Conservation (phyloP, 2,329 filamentous ascomycete species). For the Fusarium sp. region DNA sequence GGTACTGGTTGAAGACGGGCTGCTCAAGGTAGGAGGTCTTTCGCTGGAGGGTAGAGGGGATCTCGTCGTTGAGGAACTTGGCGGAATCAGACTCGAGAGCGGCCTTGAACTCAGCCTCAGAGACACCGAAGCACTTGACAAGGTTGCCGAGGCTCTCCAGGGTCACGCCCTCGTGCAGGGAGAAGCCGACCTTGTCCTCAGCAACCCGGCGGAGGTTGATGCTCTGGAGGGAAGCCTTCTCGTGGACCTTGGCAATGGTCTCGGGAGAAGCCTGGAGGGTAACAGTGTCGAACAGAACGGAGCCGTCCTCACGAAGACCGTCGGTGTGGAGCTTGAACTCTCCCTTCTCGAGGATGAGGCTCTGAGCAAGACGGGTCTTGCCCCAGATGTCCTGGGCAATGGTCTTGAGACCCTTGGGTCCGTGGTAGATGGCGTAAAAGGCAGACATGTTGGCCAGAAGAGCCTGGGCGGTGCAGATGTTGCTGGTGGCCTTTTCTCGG, state of each 20-base stretch:
- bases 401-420: slow-evolving; percentile 82
- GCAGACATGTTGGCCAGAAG: slow-evolving; percentile 95
- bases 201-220: slow-evolving; percentile 47
- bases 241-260: slow-evolving; percentile 39
- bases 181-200: slow-evolving; percentile 49
- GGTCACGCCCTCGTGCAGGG: slow-evolving; percentile 46
- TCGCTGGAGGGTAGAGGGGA: slow-evolving; percentile 75
- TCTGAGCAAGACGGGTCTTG: slow-evolving; percentile 74
- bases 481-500: slow-evolving; percentile 96
- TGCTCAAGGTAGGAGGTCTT: slow-evolving; percentile 84
- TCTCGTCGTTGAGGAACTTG: slow-evolving; percentile 47
- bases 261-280: slow-evolving; percentile 66
- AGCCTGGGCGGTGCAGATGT: slow-evolving; percentile 96
- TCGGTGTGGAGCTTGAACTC: slow-evolving; percentile 69
- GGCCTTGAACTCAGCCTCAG: slow-evolving; percentile 39
- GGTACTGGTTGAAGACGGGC: slow-evolving; percentile 93
- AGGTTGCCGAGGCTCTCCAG: slow-evolving; percentile 39
- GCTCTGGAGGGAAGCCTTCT: slow-evolving; percentile 30
- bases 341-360: slow-evolving; percentile 62
- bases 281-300: slow-evolving; percentile 83
- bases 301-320: slow-evolving; percentile 66
- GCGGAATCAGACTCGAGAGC: slow-evolving; percentile 50
- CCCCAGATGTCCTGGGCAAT: slow-evolving; percentile 85
- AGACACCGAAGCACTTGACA: slow-evolving; percentile 43
- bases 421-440: slow-evolving; percentile 94